These are phyloP conservation scores for Cornus controversa DNA, from an alignment of 148 eudicot genomes.

Conservation along the genomic window DNA sequence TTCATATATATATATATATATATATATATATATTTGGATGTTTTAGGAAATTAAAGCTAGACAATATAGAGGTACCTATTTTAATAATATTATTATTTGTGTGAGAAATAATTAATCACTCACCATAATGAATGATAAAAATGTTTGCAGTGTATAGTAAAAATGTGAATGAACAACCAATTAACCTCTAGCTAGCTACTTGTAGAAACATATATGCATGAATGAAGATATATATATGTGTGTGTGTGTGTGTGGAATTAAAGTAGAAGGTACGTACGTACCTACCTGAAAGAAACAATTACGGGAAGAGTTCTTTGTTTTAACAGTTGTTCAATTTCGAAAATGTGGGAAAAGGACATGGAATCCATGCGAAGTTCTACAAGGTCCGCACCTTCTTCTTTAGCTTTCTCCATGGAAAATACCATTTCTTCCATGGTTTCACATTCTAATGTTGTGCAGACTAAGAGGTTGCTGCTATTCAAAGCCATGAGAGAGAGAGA, in stretches of 20 bases:
- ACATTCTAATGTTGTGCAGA: slow-evolving; percentile 38
- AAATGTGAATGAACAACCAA: background rate
- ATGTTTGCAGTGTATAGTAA: no score
- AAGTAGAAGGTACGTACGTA: background rate
- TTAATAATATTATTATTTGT: no score
- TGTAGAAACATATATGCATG: no score
- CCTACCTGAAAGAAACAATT: slow-evolving; percentile 36
- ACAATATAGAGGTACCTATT: no score
- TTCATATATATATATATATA: no score
- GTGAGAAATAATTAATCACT: no score
- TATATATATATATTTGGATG: no score
- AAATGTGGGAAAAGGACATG: slow-evolving; percentile 30
- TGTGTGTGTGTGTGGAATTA: no score
- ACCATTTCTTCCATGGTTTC: slow-evolving; percentile 36
- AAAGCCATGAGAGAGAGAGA: slow-evolving; percentile 20
- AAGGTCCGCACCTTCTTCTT: slow-evolving; percentile 44
- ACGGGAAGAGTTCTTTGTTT: slow-evolving; percentile 33
- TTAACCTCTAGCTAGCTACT: background rate
- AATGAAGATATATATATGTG: no score
- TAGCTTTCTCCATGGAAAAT: slow-evolving; percentile 34
- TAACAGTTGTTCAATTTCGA: slow-evolving; percentile 32
- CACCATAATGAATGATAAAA: no score
- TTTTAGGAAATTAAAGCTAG: no score
- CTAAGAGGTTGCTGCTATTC: slow-evolving; percentile 23
- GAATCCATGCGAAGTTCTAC: slow-evolving; percentile 38